Evolutionary conservation across 2,329 filamentous ascomycete genomes (phyloP).

Genomic region (Stagonosporopsis rhizophila): DNA sequence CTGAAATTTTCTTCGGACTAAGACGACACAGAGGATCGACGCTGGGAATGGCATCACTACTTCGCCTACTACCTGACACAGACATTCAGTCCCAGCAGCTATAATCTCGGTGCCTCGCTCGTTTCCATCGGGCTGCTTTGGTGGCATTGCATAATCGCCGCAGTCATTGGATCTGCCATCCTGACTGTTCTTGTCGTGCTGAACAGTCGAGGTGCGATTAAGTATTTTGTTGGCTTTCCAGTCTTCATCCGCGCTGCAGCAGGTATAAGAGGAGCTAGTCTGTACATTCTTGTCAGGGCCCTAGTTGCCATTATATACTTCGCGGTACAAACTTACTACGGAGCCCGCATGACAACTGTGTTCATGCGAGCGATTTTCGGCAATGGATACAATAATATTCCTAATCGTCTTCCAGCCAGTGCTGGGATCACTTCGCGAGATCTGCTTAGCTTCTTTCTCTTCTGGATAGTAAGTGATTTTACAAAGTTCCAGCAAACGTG

Average conservation of each 20-base stretch:
- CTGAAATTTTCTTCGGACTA: not conserved
- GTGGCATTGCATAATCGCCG: slow-evolving; percentile 31
- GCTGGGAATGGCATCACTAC: slow-evolving; percentile 32
- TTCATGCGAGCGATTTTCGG: slow-evolving; percentile 32
- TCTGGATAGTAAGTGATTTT: slow-evolving; percentile 24
- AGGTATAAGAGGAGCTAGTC: slow-evolving; percentile 27
- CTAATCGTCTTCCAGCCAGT: slow-evolving; percentile 54
- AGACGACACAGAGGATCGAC: slow-evolving; percentile 19
- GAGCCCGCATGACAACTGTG: slow-evolving; percentile 28
- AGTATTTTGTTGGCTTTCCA: slow-evolving; percentile 30
- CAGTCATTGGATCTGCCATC: slow-evolving; percentile 26
- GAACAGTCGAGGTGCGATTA: slow-evolving; percentile 29
- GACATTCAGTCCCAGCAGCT: slow-evolving; percentile 28
- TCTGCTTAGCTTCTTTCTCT: slow-evolving; percentile 39
- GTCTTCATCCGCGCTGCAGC: slow-evolving; percentile 28
- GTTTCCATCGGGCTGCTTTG: slow-evolving; percentile 28
- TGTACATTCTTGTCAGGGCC: slow-evolving; percentile 29
- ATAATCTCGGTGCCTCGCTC: slow-evolving; percentile 30
- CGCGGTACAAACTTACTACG: slow-evolving; percentile 30
- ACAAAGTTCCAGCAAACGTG: not conserved
- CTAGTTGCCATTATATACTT: slow-evolving; percentile 31
- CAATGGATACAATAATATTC: slow-evolving; percentile 41
- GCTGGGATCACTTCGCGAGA: slow-evolving; percentile 49
- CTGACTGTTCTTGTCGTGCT: slow-evolving; percentile 27
- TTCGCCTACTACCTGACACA: slow-evolving; percentile 30